Evolutionary conservation across 805 yeast genomes (phyloP).

Genomic region (Dipodascopsis uninucleata): DNA sequence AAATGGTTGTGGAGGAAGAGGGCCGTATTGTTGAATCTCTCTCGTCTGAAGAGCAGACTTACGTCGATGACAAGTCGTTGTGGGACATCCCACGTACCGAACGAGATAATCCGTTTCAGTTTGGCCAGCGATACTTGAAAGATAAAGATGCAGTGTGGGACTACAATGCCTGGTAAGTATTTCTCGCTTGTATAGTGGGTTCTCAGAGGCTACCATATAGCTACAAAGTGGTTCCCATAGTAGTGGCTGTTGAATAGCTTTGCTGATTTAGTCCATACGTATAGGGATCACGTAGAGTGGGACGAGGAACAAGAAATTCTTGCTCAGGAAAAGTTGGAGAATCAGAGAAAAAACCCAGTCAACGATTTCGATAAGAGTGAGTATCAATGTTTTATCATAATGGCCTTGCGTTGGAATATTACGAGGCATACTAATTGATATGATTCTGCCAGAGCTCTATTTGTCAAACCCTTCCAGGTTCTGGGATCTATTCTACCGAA

Average conservation of each 20-base stretch:
- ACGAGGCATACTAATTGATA: neutral
- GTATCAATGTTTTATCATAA: too few relatives aligned
- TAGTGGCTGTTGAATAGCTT: neutral
- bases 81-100: slow-evolving; percentile 28
- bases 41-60: too few relatives aligned
- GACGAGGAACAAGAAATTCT: slow-evolving; percentile 79
- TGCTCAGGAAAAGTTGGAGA: slow-evolving; percentile 68
- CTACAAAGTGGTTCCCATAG: too few relatives aligned
- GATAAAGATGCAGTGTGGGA: slow-evolving; percentile 75
- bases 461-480: slow-evolving; percentile 85
- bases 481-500: slow-evolving; percentile 92
- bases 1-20: too few relatives aligned
- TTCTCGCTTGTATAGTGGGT: neutral
- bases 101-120: slow-evolving; percentile 62
- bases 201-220: neutral
- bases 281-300: slow-evolving; percentile 92
- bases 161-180: slow-evolving; percentile 73
- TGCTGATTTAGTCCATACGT: too few relatives aligned
- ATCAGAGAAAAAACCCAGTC: slow-evolving; percentile 82
- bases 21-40: too few relatives aligned
- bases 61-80: slow-evolving; percentile 5
- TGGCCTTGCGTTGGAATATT: neutral
- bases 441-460: slow-evolving; percentile 50
- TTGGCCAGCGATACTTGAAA: slow-evolving; percentile 78
- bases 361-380: slow-evolving; percentile 68